These are phyloP conservation scores for Botrytis fragariae DNA, from an alignment of 2,329 filamentous ascomycete genomes.

Conservation along the genomic window DNA sequence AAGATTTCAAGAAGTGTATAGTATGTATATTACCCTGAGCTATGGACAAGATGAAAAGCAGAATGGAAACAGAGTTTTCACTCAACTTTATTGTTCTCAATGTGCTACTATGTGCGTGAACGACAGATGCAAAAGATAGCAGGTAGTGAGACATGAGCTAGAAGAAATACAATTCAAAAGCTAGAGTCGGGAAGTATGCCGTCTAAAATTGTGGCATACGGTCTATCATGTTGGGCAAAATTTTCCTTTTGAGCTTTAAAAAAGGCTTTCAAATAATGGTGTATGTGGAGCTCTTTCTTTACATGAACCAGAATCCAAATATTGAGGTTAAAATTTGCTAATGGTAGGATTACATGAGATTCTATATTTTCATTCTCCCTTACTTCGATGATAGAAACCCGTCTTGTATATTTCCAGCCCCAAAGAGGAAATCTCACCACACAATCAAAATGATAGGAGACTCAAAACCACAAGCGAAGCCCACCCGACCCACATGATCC, in stretches of 20 bases:
- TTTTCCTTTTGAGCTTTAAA: neutral
- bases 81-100: neutral
- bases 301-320: neutral
- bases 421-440: too few species aligned
- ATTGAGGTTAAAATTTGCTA: neutral
- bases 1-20: neutral
- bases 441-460: neutral
- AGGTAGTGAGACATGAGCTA: neutral
- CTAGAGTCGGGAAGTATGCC: neutral
- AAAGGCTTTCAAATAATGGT: neutral
- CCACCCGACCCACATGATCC: neutral
- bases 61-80: neutral
- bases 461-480: neutral
- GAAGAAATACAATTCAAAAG: neutral
- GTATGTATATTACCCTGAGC: neutral
- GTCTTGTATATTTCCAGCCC: too few species aligned
- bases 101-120: neutral
- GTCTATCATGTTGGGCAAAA: neutral
- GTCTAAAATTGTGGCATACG: rapidly evolving
- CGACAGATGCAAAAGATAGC: neutral
- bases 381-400: neutral
- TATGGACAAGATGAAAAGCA: neutral
- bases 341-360: neutral
- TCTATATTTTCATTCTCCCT: neutral
- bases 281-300: neutral